A percentile compares a stretch with the other conserved stretches of the same genome.
These are phyloP conservation scores for Debaryomyces sp. DNA, from an alignment of 1,139 yeast genomes.

Conservation along the genomic window DNA sequence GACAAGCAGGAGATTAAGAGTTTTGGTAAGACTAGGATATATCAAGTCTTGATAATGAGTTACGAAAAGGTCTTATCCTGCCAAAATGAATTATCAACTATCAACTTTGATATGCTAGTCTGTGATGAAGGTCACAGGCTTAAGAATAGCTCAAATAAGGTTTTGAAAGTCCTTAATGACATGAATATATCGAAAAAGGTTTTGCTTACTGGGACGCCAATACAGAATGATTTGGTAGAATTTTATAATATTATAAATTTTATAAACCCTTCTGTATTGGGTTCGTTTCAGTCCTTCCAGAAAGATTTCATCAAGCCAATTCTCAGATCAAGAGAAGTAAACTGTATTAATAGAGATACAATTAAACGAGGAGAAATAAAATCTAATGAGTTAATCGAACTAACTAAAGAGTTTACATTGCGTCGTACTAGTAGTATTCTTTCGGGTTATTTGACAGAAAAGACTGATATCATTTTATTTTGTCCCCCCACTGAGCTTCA, in stretches of 20 bases:
- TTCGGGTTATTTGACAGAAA: slow-evolving; percentile 61
- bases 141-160: slow-evolving; percentile 71
- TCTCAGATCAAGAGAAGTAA: slow-evolving; percentile 69
- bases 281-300: slow-evolving; percentile 65
- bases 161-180: slow-evolving; percentile 60
- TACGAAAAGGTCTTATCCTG: slow-evolving; percentile 76
- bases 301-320: slow-evolving; percentile 73
- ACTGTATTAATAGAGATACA: slow-evolving; percentile 55
- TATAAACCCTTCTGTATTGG: slow-evolving; percentile 81
- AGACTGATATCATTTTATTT: slow-evolving; percentile 78
- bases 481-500: slow-evolving; percentile 76
- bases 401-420: slow-evolving; percentile 69
- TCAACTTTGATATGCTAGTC: slow-evolving; percentile 69
- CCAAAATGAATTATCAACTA: slow-evolving; percentile 52
- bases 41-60: slow-evolving; percentile 83
- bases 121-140: slow-evolving; percentile 97
- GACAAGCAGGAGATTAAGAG: slow-evolving; percentile 61
- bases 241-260: slow-evolving; percentile 82
- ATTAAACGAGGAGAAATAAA: slow-evolving; percentile 60
- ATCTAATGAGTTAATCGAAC: slow-evolving; percentile 60
- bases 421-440: slow-evolving; percentile 68
- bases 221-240: slow-evolving; percentile 87
- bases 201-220: slow-evolving; percentile 88
- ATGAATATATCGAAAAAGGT: slow-evolving; percentile 61
- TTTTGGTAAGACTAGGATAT: slow-evolving; percentile 71